These are phyloP conservation scores for Phoma sp. DNA, from an alignment of 2,329 filamentous ascomycete species.

Conservation along the genomic window DNA sequence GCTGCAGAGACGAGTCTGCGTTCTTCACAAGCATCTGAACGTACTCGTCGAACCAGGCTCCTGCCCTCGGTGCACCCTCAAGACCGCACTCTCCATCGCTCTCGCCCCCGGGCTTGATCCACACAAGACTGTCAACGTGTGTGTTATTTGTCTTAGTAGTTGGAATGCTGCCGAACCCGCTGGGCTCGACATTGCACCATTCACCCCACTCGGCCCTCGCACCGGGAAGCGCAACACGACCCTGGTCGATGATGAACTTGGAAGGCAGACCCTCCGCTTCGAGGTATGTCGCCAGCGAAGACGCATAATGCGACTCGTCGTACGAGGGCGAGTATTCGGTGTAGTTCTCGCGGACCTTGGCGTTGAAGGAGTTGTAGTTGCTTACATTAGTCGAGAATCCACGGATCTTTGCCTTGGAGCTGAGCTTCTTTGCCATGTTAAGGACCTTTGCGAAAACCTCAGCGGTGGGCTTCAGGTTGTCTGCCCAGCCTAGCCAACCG, in stretches of 20 bases:
- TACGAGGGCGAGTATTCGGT: constrained; percentile 31
- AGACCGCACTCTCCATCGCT: constrained; percentile 36
- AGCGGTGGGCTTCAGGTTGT: constrained; percentile 36
- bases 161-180: constrained; percentile 30
- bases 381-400: constrained; percentile 37
- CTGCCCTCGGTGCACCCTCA: constrained; percentile 32
- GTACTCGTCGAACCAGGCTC: constrained; percentile 39
- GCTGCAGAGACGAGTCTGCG: constrained; percentile 29
- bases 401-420: constrained; percentile 31
- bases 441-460: constrained; percentile 33
- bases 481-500: constrained; percentile 39
- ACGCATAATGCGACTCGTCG: constrained; percentile 36
- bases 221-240: constrained; percentile 31
- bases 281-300: constrained; percentile 26
- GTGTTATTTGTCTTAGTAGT: constrained; percentile 29
- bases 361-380: constrained; percentile 37
- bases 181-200: constrained; percentile 38
- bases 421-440: constrained; percentile 30
- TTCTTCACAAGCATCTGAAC: constrained; percentile 38
- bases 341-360: constrained; percentile 33
- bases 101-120: constrained; percentile 41
- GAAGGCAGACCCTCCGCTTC: constrained; percentile 32
- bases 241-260: constrained; percentile 39
- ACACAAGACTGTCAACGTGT: constrained; percentile 37
- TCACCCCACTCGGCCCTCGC: constrained; percentile 35